Evolutionary conservation across 345 rosid species (phyloP).

Genomic region (Turritis glabra): DNA sequence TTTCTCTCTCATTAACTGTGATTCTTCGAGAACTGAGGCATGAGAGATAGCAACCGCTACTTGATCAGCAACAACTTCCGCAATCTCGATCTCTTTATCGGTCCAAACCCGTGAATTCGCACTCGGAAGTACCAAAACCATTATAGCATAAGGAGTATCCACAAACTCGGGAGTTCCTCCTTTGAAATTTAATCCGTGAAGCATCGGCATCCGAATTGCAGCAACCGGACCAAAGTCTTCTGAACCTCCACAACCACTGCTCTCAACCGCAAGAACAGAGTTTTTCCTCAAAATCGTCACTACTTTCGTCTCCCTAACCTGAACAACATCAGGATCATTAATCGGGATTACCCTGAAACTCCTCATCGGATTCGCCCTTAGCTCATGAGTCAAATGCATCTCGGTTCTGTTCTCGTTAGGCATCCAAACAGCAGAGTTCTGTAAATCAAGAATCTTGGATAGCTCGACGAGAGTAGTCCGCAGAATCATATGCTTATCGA

Average conservation of each 20-base stretch:
- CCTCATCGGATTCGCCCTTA: constrained; percentile 47
- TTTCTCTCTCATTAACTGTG: constrained; percentile 84
- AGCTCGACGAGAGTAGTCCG: constrained; percentile 89
- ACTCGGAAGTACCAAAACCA: constrained; percentile 79
- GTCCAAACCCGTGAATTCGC: constrained; percentile 60
- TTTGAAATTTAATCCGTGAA: constrained; percentile 75
- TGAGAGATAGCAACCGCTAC: constrained; percentile 97
- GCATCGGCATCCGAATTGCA: constrained; percentile 93
- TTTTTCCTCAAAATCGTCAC: constrained; percentile 63
- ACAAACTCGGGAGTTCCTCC: constrained; percentile 88
- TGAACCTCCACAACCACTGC: constrained; percentile 48
- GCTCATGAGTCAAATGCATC: constrained; percentile 80
- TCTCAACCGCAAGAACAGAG: constrained; percentile 69
- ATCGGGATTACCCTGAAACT: constrained; percentile 46
- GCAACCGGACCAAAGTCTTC: constrained; percentile 77
- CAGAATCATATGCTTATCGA: constrained; percentile 80
- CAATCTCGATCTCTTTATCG: constrained; percentile 71
- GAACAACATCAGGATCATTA: constrained; percentile 62
- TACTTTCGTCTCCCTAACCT: constrained; percentile 61
- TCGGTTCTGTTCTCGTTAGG: constrained; percentile 71
- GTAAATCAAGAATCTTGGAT: constrained; percentile 81
- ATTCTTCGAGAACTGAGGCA: constrained; percentile 93
- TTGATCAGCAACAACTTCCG: constrained; percentile 97
- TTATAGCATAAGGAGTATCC: constrained; percentile 74
- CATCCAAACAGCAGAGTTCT: constrained; percentile 94